A percentile compares a stretch with the other conserved stretches of the same genome.
Evolutionary conservation across 352 stramenopile species (phyloP).

Genomic region (Phytophthora citricola): DNA sequence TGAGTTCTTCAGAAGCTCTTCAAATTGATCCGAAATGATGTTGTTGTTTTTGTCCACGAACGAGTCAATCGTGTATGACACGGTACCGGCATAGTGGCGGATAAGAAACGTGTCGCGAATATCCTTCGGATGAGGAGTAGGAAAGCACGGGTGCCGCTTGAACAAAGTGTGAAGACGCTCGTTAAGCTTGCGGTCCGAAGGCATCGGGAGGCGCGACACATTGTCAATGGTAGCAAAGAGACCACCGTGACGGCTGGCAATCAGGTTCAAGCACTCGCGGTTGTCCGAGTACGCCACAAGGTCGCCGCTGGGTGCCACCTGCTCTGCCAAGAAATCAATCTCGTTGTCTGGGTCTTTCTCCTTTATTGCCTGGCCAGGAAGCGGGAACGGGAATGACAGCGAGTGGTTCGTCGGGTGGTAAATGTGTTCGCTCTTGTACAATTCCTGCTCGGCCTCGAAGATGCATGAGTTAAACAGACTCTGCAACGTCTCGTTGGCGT

Average conservation of each 20-base stretch:
- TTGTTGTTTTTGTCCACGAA: slow-evolving; percentile 94
- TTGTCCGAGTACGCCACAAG: slow-evolving; percentile 86
- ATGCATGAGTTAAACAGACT: slow-evolving; percentile 91
- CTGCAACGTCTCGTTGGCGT: slow-evolving; percentile 92
- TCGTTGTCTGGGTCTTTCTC: slow-evolving; percentile 40
- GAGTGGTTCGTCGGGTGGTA: slow-evolving; percentile 84
- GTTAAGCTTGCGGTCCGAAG: slow-evolving; percentile 90
- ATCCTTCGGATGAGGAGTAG: slow-evolving; percentile 86
- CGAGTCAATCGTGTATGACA: slow-evolving; percentile 86
- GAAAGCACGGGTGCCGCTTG: slow-evolving; percentile 86
- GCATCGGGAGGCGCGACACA: slow-evolving; percentile 79
- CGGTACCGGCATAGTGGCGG: slow-evolving; percentile 82
- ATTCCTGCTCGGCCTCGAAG: slow-evolving; percentile 86
- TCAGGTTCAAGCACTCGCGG: slow-evolving; percentile 84
- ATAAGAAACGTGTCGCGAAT: slow-evolving; percentile 87
- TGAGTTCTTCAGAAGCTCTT: slow-evolving; percentile 86
- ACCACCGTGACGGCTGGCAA: slow-evolving; percentile 81
- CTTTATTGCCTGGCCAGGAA: slow-evolving; percentile 46
- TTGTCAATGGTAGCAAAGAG: slow-evolving; percentile 90
- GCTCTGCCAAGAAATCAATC: slow-evolving; percentile 48
- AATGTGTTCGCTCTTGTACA: slow-evolving; percentile 87
- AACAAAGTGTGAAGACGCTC: slow-evolving; percentile 85
- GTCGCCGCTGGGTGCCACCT: slow-evolving; percentile 50
- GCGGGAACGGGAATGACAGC: slow-evolving; percentile 75
- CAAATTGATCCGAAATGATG: slow-evolving; percentile 90